Percentiles rank a stretch among this genome's conserved stretches.
Evolutionary conservation across 371 early-diverging fungal species (phyloP).

Genomic region (Mortierella sp.): DNA sequence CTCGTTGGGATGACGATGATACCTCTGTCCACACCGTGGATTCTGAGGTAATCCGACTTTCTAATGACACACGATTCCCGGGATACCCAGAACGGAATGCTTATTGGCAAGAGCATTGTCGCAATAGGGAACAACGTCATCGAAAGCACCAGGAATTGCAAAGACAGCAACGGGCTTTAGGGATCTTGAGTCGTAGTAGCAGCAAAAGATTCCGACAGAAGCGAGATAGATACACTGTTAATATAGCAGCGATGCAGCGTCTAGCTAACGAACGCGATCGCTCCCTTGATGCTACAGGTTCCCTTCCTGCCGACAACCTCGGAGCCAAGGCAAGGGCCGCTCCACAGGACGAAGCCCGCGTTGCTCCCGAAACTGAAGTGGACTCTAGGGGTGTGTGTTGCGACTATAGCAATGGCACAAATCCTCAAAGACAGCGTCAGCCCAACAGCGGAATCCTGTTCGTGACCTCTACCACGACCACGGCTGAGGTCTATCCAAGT

Average conservation of each 20-base stretch:
- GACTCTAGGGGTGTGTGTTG: slow-evolving; percentile 1
- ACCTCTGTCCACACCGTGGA: slow-evolving; percentile 32
- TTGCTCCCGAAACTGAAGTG: background rate
- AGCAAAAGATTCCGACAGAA: slow-evolving; percentile 5
- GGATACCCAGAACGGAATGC: slow-evolving; percentile 50
- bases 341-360: background rate
- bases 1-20: slow-evolving; percentile 34
- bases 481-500: slow-evolving; percentile 26
- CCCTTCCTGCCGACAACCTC: background rate
- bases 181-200: background rate
- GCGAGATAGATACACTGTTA: slow-evolving; percentile 37
- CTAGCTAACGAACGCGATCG: slow-evolving; percentile 26
- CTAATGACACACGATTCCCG: slow-evolving; percentile 31
- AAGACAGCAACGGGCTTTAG: slow-evolving; percentile 3
- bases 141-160: slow-evolving; percentile 11
- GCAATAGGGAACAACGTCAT: slow-evolving; percentile 38
- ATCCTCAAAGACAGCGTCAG: slow-evolving; percentile 19
- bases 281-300: slow-evolving; percentile 8
- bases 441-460: slow-evolving; percentile 43
- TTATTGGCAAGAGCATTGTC: slow-evolving; percentile 47
- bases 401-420: background rate
- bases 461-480: slow-evolving; percentile 30
- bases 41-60: slow-evolving; percentile 21
- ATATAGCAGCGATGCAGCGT: slow-evolving; percentile 41
- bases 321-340: background rate